Evolutionary conservation across 192 early-diverging fungal species (phyloP), one percentile per base, ranked within the genome.

Genomic region (Entomortierella beljakovae): DNA sequence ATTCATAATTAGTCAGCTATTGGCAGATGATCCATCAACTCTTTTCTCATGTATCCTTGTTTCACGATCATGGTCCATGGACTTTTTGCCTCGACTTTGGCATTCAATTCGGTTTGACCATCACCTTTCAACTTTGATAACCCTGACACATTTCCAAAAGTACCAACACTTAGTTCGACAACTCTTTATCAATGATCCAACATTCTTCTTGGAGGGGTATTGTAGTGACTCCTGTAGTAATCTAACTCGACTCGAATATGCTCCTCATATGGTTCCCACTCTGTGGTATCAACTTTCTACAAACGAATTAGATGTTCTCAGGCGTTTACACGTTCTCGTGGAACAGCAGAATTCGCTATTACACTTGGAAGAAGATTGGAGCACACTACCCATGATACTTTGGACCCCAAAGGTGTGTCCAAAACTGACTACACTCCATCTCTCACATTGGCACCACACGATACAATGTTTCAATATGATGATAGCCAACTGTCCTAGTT

Each of bases 1-100:
- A 42, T 15, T 29, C 15, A 23, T 48, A 15, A 49, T 62, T 32
- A 31, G 42, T n/a, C 60, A 49, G 16, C 50, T 48, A 42, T 32
- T 62, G 6, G 7, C 9, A 10, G n/a, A 46, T 31, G 50, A 22
- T 28, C 25, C 42, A 10, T 32, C 25, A 28, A 31, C 31, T 32
- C 60, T 62, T n/a, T 49, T 31, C 18, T 46, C 60, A 48, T 62
- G 60, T 46, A 26, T 32, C 43, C 60, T 62, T n/a, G 60, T 62
- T 31, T 62, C 60, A 16, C 42, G 29, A n/a, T 28, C 60, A 50
- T 62, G 60, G 60, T 46, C 8, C 26, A 32, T 16, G 31, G 60
- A 62, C 31, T 62, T 62, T 33, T 32, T 62, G 13, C 60, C 60
- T 2, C 42, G 32, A 32, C 42, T 62, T 18, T 62, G 60, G 60